A percentile compares a stretch with the other conserved stretches of the same genome.
phyloP scores from a whole-genome alignment of 2,329 filamentous ascomycete species.

The Trichoderma cornu-damae region DNA sequence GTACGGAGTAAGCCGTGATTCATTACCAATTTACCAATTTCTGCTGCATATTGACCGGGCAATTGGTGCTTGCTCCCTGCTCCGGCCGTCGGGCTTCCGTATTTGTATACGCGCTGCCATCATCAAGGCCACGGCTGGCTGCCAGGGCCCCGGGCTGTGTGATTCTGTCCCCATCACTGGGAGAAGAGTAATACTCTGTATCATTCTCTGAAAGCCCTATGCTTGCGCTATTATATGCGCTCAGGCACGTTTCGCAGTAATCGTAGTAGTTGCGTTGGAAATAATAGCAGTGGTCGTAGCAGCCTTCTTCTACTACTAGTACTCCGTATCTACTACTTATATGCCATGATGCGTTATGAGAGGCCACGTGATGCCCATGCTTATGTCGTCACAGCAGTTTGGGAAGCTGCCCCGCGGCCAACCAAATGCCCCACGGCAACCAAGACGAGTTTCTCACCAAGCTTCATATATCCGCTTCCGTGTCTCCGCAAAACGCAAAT shows the following conservation, averaged over 20 bases:
- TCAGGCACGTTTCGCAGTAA: too few species aligned
- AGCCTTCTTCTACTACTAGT: neutral
- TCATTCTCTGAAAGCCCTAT: too few species aligned
- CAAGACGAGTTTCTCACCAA: neutral
- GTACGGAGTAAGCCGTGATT: slow-evolving; percentile 6
- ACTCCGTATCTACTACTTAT: neutral
- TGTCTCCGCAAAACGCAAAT: neutral
- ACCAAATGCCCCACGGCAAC: slow-evolving; percentile 15
- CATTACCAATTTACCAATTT: neutral
- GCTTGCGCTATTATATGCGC: too few species aligned
- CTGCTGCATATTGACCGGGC: neutral
- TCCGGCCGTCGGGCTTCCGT: neutral
- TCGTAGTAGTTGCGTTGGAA: too few species aligned
- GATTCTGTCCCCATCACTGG: neutral
- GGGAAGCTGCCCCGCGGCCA: slow-evolving; percentile 16
- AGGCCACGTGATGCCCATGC: slow-evolving; percentile 11
- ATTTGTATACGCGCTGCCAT: neutral
- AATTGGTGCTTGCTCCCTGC: neutral
- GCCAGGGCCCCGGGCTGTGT: neutral
- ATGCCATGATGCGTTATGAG: neutral
- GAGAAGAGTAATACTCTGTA: too few species aligned
- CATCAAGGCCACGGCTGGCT: too few species aligned
- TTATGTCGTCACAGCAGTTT: slow-evolving; percentile 10
- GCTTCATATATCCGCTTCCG: neutral
- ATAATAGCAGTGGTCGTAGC: neutral